Evolutionary conservation across 140 eudicot species (phyloP), one percentile per base, ranked within the genome.

Genomic region (Flaveria floridana): DNA sequence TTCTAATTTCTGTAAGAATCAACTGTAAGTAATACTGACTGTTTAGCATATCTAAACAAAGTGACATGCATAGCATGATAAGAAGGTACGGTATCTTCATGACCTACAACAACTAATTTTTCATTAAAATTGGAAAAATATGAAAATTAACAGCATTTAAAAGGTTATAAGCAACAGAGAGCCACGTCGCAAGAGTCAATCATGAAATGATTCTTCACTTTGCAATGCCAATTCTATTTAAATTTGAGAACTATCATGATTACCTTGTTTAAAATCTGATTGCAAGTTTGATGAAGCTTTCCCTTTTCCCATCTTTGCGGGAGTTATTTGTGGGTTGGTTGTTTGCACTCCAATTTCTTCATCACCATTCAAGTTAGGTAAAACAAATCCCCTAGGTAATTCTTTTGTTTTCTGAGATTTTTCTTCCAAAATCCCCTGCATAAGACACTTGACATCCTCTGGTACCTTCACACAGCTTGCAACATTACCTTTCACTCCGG

Each of bases 391-490:
- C 4, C 55, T 39, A 7, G 52, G 71, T n/a, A n/a, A 37, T 66
- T 41, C 71, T 66, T 66, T 66, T 9, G 15, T 41, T 41, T 39
- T 41, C 19, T 66, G 52, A 66, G 25, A 3, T 39, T 66, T 66
- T 41, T 44, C 15, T 1, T 66, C 71, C 30, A 66, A 41, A 66
- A n/a, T 39, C 53, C 71, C 59, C 21, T 68, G 73, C 34, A 68
- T 21, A 48, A 68, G 73, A 21, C 13, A 13, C 73, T 47, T 68
- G 41, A 68, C 59, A 47, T 68, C 57, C 21, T 7, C 59, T 2
- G 73, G 58, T 44, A 68, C 73, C 19, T 44, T 46, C 73, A 44
- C 7, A 46, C 73, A 68, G 6, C 58, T 19, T 68, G 73, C 57
- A 23, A 68, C 59, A 10, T 48, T 47, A 20, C 73, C 73, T 46